These are phyloP conservation scores for Ceraceosorus guamensis DNA, from an alignment of 1,284 basidiomycete species.

Conservation along the genomic window DNA sequence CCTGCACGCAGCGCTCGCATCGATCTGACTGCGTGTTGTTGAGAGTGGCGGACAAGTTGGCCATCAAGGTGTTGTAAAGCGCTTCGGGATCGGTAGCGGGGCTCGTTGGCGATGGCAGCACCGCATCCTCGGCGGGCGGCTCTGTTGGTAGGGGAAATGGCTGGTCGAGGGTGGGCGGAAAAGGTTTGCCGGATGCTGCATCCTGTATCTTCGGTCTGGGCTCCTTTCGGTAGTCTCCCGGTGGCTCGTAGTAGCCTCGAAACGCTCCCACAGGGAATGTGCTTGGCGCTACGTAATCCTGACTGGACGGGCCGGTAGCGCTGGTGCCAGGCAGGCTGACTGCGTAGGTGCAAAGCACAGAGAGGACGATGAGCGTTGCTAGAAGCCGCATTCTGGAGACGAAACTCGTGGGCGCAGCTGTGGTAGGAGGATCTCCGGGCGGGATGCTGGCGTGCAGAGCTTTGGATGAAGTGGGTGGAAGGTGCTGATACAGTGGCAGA, in stretches of 20 bases:
- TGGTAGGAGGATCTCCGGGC: too few relatives aligned
- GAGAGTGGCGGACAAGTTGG: neutral
- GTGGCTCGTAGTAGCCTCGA: constrained; percentile 59
- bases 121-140: neutral
- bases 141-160: constrained; percentile 55
- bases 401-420: too few relatives aligned
- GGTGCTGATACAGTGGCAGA: too few relatives aligned
- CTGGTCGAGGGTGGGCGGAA: constrained; percentile 56
- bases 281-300: constrained; percentile 39
- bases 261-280: constrained; percentile 46
- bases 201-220: constrained; percentile 54
- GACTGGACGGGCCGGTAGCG: too few relatives aligned
- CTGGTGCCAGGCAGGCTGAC: too few relatives aligned
- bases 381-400: too few relatives aligned
- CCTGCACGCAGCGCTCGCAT: constrained; percentile 61
- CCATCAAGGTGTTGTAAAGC: neutral
- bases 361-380: too few relatives aligned
- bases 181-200: constrained; percentile 20
- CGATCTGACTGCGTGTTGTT: constrained; percentile 44
- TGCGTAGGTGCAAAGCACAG: too few relatives aligned
- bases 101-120: neutral
- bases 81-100: neutral
- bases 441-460: too few relatives aligned
- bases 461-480: too few relatives aligned
- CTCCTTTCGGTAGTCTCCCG: constrained; percentile 62